A percentile compares a stretch with the other conserved stretches of the same genome.
phyloP scores from a whole-genome alignment of 2,329 filamentous ascomycete genomes.

The Aspergillus caelatus region DNA sequence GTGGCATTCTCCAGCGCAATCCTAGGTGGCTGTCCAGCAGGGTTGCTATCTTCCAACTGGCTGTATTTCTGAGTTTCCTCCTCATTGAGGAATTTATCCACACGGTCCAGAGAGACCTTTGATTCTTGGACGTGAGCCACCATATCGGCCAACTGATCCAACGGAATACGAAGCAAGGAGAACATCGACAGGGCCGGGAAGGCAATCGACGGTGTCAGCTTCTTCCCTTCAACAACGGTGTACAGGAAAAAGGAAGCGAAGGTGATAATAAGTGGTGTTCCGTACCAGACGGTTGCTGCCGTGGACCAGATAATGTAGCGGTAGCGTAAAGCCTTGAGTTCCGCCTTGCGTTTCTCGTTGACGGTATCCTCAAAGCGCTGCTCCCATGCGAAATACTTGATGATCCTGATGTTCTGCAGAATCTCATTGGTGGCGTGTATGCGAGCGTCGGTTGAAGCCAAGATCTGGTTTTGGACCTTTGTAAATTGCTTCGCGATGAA shows the following conservation, averaged over 20 bases:
- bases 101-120: conserved; percentile 93
- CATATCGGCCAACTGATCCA: conserved; percentile 98
- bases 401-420: conserved; percentile 95
- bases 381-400: conserved; percentile 99
- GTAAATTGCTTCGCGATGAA: conserved; percentile 83
- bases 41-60: conserved; percentile 74
- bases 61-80: conserved; percentile 95
- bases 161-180: conserved; percentile 84
- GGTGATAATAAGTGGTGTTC: conserved; percentile 90
- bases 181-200: conserved; percentile 97
- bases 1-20: conserved; percentile 86
- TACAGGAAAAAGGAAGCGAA: conserved; percentile 96
- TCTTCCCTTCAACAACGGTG: conserved; percentile 85
- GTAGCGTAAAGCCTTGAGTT: conserved; percentile 76
- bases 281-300: conserved; percentile 95
- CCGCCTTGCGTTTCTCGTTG: conserved; percentile 80
- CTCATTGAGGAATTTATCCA: conserved; percentile 90
- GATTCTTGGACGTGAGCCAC: conserved; percentile 97
- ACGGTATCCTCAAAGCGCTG: conserved; percentile 83
- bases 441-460: conserved; percentile 89
- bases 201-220: conserved; percentile 85
- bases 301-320: conserved; percentile 90
- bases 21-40: conserved; percentile 68
- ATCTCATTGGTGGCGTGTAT: conserved; percentile 98
- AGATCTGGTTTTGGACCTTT: conserved; percentile 83